These are phyloP conservation scores for Phellinidium pouzarii DNA, from an alignment of 1,284 basidiomycete genomes.

Conservation along the genomic window DNA sequence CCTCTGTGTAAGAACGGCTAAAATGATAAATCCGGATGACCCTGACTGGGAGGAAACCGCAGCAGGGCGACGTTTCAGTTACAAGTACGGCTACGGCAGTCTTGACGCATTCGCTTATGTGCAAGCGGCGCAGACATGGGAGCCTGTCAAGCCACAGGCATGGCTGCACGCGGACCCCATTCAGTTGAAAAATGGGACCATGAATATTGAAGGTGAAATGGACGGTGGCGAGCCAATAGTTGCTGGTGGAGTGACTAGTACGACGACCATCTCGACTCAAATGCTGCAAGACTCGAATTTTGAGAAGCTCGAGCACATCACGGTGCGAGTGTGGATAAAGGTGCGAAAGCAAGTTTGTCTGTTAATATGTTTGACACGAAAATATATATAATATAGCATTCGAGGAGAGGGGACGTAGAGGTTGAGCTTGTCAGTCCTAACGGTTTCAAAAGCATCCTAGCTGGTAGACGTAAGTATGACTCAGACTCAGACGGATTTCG, in stretches of 20 bases:
- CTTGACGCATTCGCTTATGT: conserved; percentile 84
- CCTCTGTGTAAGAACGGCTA: conserved; percentile 76
- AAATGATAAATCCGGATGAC: conserved; percentile 81
- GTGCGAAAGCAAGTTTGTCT: not conserved
- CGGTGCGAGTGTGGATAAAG: conserved; percentile 87
- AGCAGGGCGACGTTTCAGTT: conserved; percentile 78
- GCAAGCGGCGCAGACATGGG: conserved; percentile 76
- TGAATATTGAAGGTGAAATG: conserved; percentile 45
- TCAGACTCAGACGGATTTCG: conserved; percentile 66
- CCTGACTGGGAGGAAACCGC: conserved; percentile 92
- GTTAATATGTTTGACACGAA: not conserved
- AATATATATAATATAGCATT: conserved; percentile 37
- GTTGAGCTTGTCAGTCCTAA: conserved; percentile 84
- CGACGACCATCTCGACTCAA: conserved; percentile 63
- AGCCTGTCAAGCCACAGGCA: conserved; percentile 89
- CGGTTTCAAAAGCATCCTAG: conserved; percentile 83
- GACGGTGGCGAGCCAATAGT: conserved; percentile 64
- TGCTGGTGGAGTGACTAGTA: conserved; percentile 60
- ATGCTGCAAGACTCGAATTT: conserved; percentile 76
- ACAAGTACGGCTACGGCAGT: conserved; percentile 95
- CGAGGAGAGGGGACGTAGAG: conserved; percentile 86
- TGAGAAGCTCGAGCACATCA: conserved; percentile 88
- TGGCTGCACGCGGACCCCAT: conserved; percentile 77
- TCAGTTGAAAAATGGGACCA: conserved; percentile 59
- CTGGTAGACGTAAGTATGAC: conserved; percentile 68